phyloP scores from a whole-genome alignment of 1,284 basidiomycete genomes.

The Cutaneotrichosporon curvatum region DNA sequence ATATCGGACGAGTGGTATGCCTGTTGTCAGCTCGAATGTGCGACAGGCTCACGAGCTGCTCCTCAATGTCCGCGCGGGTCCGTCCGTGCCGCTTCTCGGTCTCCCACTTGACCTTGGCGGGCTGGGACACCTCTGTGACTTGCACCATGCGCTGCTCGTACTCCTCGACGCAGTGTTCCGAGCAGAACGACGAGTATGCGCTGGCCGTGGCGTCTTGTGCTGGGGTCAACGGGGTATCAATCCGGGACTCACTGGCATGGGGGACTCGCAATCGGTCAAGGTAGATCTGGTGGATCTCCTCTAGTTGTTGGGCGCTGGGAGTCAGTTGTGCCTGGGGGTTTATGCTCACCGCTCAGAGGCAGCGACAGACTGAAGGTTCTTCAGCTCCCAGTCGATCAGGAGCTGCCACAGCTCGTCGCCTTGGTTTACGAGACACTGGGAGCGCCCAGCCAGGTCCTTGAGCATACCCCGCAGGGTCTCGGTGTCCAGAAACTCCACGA shows the following conservation, averaged over 20 bases:
- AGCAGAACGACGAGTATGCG: slow-evolving; percentile 78
- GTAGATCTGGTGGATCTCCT: slow-evolving; percentile 37
- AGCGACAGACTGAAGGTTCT: slow-evolving; percentile 52
- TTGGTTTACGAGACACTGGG: slow-evolving; percentile 44
- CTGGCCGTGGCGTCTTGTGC: slow-evolving; percentile 67
- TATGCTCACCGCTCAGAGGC: slow-evolving; percentile 52
- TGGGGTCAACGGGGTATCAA: slow-evolving; percentile 14
- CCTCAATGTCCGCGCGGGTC: slow-evolving; percentile 38
- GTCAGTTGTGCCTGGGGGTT: slow-evolving; percentile 2
- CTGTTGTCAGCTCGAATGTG: slow-evolving; percentile 9
- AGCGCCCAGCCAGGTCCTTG: slow-evolving; percentile 52
- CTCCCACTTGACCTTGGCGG: slow-evolving; percentile 45
- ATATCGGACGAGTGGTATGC: slow-evolving; percentile 12
- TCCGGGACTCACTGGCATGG: slow-evolving; percentile 23
- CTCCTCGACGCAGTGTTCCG: slow-evolving; percentile 59
- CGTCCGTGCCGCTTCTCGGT: slow-evolving; percentile 33
- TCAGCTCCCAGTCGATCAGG: slow-evolving; percentile 67
- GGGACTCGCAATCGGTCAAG: slow-evolving; percentile 40
- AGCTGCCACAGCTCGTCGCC: slow-evolving; percentile 57
- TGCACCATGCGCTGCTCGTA: slow-evolving; percentile 70
- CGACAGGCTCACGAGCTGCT: slow-evolving; percentile 32
- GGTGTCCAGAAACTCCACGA: slow-evolving; percentile 43
- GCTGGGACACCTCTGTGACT: slow-evolving; percentile 62
- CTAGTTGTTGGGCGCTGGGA: slow-evolving; percentile 27
- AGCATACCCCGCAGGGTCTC: slow-evolving; percentile 57